A percentile compares a stretch with the other conserved stretches of the same genome.
phyloP scores from a whole-genome alignment of 2,329 filamentous ascomycete species.

The Celoporthe dispersa region DNA sequence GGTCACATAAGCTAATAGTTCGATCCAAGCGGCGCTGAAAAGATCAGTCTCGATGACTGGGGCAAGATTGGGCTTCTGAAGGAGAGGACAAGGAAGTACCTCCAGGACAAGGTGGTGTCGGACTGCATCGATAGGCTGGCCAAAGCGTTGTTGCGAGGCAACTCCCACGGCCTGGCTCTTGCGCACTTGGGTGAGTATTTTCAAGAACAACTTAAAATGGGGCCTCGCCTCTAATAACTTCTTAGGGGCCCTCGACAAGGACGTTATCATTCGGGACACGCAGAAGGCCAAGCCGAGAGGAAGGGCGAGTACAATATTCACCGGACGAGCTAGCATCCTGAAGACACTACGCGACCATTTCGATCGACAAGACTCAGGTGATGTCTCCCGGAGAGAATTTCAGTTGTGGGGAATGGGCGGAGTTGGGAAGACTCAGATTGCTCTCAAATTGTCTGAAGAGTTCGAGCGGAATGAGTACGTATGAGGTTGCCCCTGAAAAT shows the following conservation, averaged over 20 bases:
- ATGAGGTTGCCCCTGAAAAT: background rate
- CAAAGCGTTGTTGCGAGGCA: slow-evolving; percentile 24
- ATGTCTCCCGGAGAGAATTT: slow-evolving; percentile 31
- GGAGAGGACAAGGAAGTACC: slow-evolving; percentile 34
- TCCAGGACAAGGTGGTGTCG: slow-evolving; percentile 26
- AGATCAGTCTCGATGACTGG: background rate
- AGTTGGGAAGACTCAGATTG: slow-evolving; percentile 40
- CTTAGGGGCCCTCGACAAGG: background rate
- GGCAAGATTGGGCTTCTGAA: slow-evolving; percentile 26
- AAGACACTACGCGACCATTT: slow-evolving; percentile 31
- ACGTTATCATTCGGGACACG: background rate
- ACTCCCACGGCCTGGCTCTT: slow-evolving; percentile 31
- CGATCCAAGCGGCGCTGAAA: background rate
- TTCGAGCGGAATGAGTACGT: slow-evolving; percentile 30
- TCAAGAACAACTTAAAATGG: background rate
- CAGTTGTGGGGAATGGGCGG: slow-evolving; percentile 37
- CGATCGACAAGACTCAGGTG: slow-evolving; percentile 11
- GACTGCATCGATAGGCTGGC: slow-evolving; percentile 33
- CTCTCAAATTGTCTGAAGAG: slow-evolving; percentile 34
- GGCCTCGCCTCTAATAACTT: background rate
- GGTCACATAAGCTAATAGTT: background rate
- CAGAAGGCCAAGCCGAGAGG: slow-evolving; percentile 14
- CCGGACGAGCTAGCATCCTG: slow-evolving; percentile 35
- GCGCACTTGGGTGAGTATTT: slow-evolving; percentile 19
- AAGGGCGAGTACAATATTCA: slow-evolving; percentile 33